Percentiles rank a stretch among this genome's conserved stretches.
Evolutionary conservation across 148 eudicot species (phyloP).

Genomic region (Vaccinium macrocarpon): DNA sequence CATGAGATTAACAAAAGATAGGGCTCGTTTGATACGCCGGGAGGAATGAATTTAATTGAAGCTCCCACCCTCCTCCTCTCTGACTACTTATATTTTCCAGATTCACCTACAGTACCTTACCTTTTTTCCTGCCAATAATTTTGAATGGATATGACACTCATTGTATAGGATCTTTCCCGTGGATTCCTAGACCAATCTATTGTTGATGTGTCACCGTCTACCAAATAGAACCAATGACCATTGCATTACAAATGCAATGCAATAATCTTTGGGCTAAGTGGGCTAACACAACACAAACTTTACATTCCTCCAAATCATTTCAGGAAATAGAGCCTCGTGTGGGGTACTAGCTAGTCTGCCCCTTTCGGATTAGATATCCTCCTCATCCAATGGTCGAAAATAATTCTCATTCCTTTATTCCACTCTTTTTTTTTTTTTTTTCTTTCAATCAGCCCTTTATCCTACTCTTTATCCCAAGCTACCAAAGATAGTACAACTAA

Average conservation of each 20-base stretch:
- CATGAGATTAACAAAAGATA: not conserved
- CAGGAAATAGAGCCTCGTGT: not conserved
- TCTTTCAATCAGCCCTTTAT: not conserved
- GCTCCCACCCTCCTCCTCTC: no score
- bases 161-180: not conserved
- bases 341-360: not conserved
- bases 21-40: not conserved
- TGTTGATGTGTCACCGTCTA: not conserved
- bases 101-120: not conserved
- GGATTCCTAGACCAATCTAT: not conserved
- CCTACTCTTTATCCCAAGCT: not conserved
- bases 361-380: not conserved
- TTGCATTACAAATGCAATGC: not conserved
- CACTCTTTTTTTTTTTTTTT: not conserved
- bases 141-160: not conserved
- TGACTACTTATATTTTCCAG: not conserved
- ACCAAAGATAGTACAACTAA: not conserved
- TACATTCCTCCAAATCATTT: not conserved
- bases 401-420: not conserved
- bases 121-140: not conserved
- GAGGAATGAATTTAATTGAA: not conserved
- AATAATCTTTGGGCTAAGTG: not conserved
- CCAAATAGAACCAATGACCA: not conserved
- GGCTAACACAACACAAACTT: not conserved
- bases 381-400: not conserved